These are phyloP conservation scores for Sporothrix humicola DNA, from an alignment of 2,329 filamentous ascomycete genomes.

Conservation along the genomic window DNA sequence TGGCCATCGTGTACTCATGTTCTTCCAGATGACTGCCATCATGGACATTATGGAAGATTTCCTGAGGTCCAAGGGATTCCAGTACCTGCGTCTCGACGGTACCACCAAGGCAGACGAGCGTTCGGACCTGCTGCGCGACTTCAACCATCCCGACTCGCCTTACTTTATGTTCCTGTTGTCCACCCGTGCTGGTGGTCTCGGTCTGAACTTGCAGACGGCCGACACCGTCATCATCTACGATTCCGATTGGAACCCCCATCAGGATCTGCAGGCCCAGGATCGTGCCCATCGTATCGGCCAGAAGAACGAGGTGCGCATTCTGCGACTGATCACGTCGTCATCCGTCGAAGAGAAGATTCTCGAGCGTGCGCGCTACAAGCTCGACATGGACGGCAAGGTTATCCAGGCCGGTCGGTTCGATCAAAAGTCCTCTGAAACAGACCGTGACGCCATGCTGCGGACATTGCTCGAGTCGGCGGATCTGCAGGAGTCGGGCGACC, in stretches of 20 bases:
- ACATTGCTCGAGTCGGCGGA: conserved; percentile 88
- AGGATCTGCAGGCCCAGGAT: conserved; percentile 98
- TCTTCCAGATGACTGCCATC: conserved; percentile 99
- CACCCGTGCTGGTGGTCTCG: conserved; percentile 95
- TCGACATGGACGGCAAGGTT: conserved; percentile 99
- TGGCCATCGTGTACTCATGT: conserved; percentile 96
- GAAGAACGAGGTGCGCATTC: conserved; percentile 98
- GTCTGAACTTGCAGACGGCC: conserved; percentile 94
- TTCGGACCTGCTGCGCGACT: conserved; percentile 83
- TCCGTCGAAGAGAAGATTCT: conserved; percentile 99
- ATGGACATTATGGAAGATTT: conserved; percentile 99
- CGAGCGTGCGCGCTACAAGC: conserved; percentile 94
- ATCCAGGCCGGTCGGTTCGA: conserved; percentile 99
- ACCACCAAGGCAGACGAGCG: conserved; percentile 98
- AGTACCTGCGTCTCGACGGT: conserved; percentile 92
- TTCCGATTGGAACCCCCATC: conserved; percentile 99
- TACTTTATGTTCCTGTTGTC: conserved; percentile 99
- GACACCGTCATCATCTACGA: conserved; percentile 99
- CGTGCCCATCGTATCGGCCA: conserved; percentile 99
- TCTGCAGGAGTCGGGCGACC: conserved; percentile 70
- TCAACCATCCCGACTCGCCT: conserved; percentile 87
- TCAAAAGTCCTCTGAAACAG: conserved; percentile 98
- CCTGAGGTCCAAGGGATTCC: conserved; percentile 78
- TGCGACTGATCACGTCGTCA: conserved; percentile 93
- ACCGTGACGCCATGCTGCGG: conserved; percentile 94